Base-by-base conservation (phyloP, 257 asterid genomes). In the Lycium barbarum region DNA sequence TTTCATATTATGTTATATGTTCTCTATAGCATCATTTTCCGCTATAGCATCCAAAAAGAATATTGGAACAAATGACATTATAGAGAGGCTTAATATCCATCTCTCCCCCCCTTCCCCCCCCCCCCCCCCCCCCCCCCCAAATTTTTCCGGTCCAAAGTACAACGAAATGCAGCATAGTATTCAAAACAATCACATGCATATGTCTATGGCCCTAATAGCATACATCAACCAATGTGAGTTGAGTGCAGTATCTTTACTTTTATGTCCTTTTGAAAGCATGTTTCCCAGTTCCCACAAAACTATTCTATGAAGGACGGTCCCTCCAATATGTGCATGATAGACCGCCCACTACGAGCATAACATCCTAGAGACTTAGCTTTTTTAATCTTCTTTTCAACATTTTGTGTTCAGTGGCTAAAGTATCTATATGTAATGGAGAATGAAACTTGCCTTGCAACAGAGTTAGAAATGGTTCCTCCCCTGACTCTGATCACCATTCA, bases 401-500 rank as follows among this genome's bases (percentile, higher is more conserved):
- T 11, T 72, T 11, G n/a, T 49, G 81, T 22, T 74, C 20, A 20
- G 43, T 49, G 17, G 51, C 36, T 67, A 35, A 66, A 35, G 59
- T 73, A n/a, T 20, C 59, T 20, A 49, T 3, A 51, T 14, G 62
- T 13, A 53, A 22, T 0, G 81, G 82, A 67, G 58, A 79, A 70
- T 22, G 65, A 8, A 80, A 85, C 83, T 87, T 63, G 86, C 90
- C 88, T 83, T 70, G 63, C 80, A 81, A 12, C 35, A 15, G 83
- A 81, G 35, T 80, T 62, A 83, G 49, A 84, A 79, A 76, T 66
- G 35, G 66, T 83, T 86, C 84, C 68, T 86, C 82, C 87, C 85
- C 5, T 83, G 36, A 62, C 76, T 86, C 74, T 71, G 82, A 38
- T 84, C 79, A 83, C 73, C 88, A 63, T 72, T 84, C 79, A 80